Base-by-base conservation (phyloP, 306 rosid genomes). In the Acacia crassicarpa region DNA sequence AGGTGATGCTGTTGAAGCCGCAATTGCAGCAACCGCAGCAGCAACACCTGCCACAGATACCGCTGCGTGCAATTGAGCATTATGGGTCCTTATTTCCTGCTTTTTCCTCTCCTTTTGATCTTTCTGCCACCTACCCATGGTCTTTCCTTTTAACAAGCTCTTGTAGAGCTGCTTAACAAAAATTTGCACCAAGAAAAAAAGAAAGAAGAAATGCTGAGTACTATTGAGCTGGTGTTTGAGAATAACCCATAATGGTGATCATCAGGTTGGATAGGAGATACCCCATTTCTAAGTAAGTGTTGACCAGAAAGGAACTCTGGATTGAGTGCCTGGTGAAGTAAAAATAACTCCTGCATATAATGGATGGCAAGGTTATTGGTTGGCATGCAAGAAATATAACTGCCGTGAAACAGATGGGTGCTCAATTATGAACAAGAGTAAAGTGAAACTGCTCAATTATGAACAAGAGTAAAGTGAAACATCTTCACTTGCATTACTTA, bases 21-120 rank as follows among this genome's bases (percentile, higher is more conserved):
- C 89, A 38, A 88, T 75, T 25, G 97, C 94, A 5, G 97, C 98
- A 69, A 95, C 92, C 8, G 97, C 91, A 16, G 99, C 92, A 71
- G 99, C 99, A 77, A 95, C 99, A 68, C 99, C 99, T 49, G 90
- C 99, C 73, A 93, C 99, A 8, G 98, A 95, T 58, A 93, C 91
- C 16, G 94, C 97, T 1, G 99, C 98, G 20, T 95, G 99, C 83
- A 95, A 79, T 83, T 91, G 99, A 23, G 99, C 98, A 78, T 92
- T 93, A 56, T 92, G 99, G 72, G 87, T 89, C 83, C 99, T 88
- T 84, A 93, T 82, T 91, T 93, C 99, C 79, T 92, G 98, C 82
- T 92, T 95, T 86, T 95, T 95, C 88, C 91, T 93, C 88, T 93
- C 97, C 85, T 93, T 95, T 82, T 95, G 98, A 91, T 93, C 98